Conservation (phyloP, 2,329 filamentous ascomycete species). For the Teratosphaeriaceae sp. region DNA sequence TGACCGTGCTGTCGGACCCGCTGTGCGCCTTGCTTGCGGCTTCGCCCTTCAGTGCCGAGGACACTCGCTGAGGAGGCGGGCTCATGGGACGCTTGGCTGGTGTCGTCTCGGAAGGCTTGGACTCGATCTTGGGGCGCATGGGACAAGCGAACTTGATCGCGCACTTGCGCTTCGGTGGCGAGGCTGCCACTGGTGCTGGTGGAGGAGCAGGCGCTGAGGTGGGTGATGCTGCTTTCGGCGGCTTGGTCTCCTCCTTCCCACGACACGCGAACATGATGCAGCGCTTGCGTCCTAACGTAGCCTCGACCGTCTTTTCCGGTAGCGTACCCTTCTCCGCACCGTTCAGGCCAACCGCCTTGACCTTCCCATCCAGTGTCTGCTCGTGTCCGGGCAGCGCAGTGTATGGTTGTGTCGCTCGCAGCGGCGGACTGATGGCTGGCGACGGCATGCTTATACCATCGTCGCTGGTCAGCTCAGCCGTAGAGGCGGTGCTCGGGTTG, state of each 20-base stretch:
- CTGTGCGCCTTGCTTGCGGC: slow-evolving; percentile 31
- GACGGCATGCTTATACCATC: slow-evolving; percentile 70
- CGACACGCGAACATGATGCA: slow-evolving; percentile 91
- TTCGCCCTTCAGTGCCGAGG: slow-evolving; percentile 5
- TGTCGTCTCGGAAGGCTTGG: slow-evolving; percentile 24
- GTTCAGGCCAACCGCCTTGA: slow-evolving; percentile 33
- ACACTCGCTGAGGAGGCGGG: slow-evolving; percentile 31
- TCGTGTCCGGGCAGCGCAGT: slow-evolving; percentile 32
- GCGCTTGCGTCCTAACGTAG: slow-evolving; percentile 66
- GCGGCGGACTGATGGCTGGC: slow-evolving; percentile 78
- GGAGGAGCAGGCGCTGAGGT: slow-evolving; percentile 26
- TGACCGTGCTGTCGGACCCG: slow-evolving; percentile 45
- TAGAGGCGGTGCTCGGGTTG: slow-evolving; percentile 73
- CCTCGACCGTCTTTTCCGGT: slow-evolving; percentile 53
- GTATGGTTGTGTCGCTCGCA: slow-evolving; percentile 49
- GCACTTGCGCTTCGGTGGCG: slow-evolving; percentile 49
- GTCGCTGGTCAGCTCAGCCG: slow-evolving; percentile 90
- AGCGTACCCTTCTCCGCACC: slow-evolving; percentile 22
- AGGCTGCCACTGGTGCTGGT: slow-evolving; percentile 18
- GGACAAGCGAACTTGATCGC: slow-evolving; percentile 70
- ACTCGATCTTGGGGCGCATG: slow-evolving; percentile 40
- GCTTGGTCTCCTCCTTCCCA: slow-evolving; percentile 50
- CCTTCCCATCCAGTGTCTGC: slow-evolving; percentile 32
- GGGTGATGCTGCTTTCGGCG: slow-evolving; percentile 31
- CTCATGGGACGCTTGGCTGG: slow-evolving; percentile 30